Base-by-base conservation (phyloP, 2,329 filamentous ascomycete species). In the Colletotrichum eleusines region DNA sequence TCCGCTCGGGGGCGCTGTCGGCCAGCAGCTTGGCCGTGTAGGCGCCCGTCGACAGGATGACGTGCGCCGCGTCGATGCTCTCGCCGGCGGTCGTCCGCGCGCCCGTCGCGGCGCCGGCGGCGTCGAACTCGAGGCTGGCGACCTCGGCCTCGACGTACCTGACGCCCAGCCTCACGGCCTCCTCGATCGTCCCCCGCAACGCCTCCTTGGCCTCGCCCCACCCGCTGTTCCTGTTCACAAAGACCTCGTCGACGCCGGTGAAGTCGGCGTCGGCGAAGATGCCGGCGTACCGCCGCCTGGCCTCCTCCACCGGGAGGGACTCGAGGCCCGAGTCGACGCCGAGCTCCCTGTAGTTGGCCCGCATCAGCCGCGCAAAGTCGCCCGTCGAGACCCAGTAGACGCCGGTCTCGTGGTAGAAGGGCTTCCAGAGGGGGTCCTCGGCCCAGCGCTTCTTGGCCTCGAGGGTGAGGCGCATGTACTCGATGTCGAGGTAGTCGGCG, bases 191-290 rank as follows among this genome's bases (percentile, higher is more conserved):
- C 9, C 83, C 83, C 66, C 79, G 76, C 59, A 89, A 76, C 53
- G 84, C 82, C 71, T 87, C 85, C 28, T 85, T 86, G 18, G 87
- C 87, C 50, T 85, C 84, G n/a, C 81, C 86, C 86, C 87, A 89
- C 0, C 87, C 87, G 76, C 85, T 87, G 44, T 83, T 86, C 74
- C 81, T 82, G 76, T 89, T 89, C 26, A 88, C 78, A 23, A 87
- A 79, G 8, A 88, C 85, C 72, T 86, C 84, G 70, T 84, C 84
- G 6, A 87, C 85, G 4, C 81, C 86, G 2, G 80, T 81, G 73
- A 87, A 88, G 66, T 89, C 85, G 1, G 86, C 86, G 55, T 85
- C 80, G 11, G 84, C 83, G 67, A 89, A 89, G 2, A 89, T 73
- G 0, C 86, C 85, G 2, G 81, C 83, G 64, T 86, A 88, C 69